Evolutionary conservation across 441 rosid genomes (phyloP).

Genomic region (Gossypium davidsonii): DNA sequence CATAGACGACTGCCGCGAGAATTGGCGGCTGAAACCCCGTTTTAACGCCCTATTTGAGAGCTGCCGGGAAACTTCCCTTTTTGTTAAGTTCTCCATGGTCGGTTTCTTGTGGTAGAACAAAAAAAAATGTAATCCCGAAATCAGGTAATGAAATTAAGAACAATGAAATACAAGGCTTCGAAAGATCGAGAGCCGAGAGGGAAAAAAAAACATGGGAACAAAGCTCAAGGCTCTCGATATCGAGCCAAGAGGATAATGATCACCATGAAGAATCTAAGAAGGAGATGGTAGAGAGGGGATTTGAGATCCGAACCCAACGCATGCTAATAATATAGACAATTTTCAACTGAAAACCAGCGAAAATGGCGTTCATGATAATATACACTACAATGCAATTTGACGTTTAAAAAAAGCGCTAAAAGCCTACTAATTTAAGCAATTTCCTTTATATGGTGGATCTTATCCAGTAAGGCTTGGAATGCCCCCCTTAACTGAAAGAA

Average conservation of each 20-base stretch:
- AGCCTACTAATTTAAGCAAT: background rate
- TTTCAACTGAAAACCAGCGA: background rate
- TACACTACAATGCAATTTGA: background rate
- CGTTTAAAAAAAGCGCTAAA: background rate
- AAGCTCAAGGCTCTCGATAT: slow-evolving; percentile 1
- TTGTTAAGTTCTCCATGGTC: slow-evolving; percentile 35
- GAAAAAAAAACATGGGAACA: background rate
- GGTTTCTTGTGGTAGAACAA: background rate
- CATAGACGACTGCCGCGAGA: slow-evolving; percentile 42
- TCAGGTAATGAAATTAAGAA: background rate
- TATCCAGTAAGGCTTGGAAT: too few relatives aligned
- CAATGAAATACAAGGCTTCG: background rate
- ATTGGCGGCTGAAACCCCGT: slow-evolving; percentile 37
- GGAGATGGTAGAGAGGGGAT: background rate
- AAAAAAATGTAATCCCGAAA: background rate
- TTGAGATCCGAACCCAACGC: slow-evolving; percentile 18
- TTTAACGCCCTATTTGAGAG: slow-evolving; percentile 44
- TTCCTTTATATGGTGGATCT: too few relatives aligned
- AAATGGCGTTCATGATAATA: background rate
- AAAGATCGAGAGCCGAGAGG: too few relatives aligned
- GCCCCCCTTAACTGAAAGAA: background rate
- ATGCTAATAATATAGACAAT: background rate
- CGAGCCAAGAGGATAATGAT: too few relatives aligned
- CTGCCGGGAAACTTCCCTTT: slow-evolving; percentile 50
- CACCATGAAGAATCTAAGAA: too few relatives aligned